Conservation (phyloP, 129 eudicot genomes). For the Helianthus annuus region DNA sequence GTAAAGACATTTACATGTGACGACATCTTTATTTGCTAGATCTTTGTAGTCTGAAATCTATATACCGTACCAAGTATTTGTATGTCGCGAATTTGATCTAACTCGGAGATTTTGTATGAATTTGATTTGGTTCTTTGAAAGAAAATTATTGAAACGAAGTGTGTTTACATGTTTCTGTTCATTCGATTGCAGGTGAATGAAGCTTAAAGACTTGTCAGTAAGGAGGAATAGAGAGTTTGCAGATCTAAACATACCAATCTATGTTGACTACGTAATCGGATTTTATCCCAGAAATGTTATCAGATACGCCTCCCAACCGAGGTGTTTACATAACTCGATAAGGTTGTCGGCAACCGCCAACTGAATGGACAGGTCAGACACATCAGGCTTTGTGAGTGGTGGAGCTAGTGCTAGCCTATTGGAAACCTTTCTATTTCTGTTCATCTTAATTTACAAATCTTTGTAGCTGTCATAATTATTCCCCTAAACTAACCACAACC, state of each 20-base stretch:
- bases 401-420: conserved; percentile 56
- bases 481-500: background rate
- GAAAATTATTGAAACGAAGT: background rate
- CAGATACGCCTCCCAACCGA: conserved; percentile 27
- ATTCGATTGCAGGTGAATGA: conserved; percentile 55
- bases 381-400: conserved; percentile 96
- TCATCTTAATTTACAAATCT: conserved; percentile 48
- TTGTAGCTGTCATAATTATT: conserved; percentile 16
- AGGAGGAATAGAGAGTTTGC: conserved; percentile 35
- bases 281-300: conserved; percentile 44
- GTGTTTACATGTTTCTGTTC: conserved; percentile 21
- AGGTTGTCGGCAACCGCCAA: conserved; percentile 13
- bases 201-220: conserved; percentile 42
- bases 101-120: background rate
- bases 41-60: background rate
- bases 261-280: conserved; percentile 28
- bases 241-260: conserved; percentile 25
- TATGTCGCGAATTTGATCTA: background rate
- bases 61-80: background rate
- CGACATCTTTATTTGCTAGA: conserved; percentile 4
- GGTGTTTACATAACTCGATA: conserved; percentile 16
- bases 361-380: conserved; percentile 83
- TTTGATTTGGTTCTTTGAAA: background rate
- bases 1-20: no score
- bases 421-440: conserved; percentile 36